Conservation (phyloP, 495 filamentous ascomycete species). For the Gamarada debralockiae region DNA sequence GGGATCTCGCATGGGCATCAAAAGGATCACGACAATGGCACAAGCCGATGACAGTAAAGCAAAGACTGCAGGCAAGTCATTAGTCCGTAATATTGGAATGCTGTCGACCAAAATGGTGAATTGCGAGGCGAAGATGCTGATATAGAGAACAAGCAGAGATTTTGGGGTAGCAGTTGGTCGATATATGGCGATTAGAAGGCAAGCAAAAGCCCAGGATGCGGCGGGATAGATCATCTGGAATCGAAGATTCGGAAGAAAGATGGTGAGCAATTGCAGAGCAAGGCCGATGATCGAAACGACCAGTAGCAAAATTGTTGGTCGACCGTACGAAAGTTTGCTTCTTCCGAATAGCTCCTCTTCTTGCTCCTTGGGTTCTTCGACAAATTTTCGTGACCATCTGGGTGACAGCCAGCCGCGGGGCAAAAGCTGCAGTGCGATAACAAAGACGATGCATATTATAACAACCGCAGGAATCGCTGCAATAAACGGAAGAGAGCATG, state of each 20-base stretch:
- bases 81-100: slow-evolving; percentile 20
- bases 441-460: slow-evolving; percentile 35
- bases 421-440: slow-evolving; percentile 29
- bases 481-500: slow-evolving; percentile 44
- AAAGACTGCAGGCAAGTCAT: slow-evolving; percentile 36
- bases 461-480: slow-evolving; percentile 41
- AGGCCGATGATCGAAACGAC: slow-evolving; percentile 37
- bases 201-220: slow-evolving; percentile 36
- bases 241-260: slow-evolving; percentile 28
- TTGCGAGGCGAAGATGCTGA: slow-evolving; percentile 29
- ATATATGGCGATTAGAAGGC: slow-evolving; percentile 41
- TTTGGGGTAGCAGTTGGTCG: slow-evolving; percentile 44
- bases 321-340: not conserved
- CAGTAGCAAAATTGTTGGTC: slow-evolving; percentile 34
- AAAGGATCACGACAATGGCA: slow-evolving; percentile 50
- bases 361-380: slow-evolving; percentile 36
- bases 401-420: slow-evolving; percentile 34
- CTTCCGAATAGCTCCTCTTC: slow-evolving; percentile 24
- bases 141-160: slow-evolving; percentile 36
- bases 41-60: slow-evolving; percentile 38
- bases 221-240: slow-evolving; percentile 10
- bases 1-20: slow-evolving; percentile 70
- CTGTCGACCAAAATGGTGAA: slow-evolving; percentile 33
- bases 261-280: slow-evolving; percentile 34
- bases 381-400: slow-evolving; percentile 46